Evolutionary conservation across 768 basidiomycete genomes (phyloP).

Genomic region (Pleurotus eryngii): DNA sequence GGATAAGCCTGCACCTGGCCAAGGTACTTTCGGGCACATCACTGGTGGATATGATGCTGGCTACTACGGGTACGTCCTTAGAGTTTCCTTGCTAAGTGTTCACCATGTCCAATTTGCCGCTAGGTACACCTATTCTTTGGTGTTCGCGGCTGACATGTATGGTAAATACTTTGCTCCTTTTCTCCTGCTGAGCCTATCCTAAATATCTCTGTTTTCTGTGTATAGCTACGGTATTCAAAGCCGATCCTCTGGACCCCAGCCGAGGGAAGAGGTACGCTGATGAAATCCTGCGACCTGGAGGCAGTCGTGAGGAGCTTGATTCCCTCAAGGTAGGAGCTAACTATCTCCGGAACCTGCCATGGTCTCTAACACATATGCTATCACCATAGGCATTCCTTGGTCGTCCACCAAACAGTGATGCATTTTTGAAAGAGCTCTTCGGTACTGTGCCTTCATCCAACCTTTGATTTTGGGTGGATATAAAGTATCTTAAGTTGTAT

Average conservation of each 20-base stretch:
- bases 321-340: slow-evolving; percentile 58
- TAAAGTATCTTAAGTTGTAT: too few relatives aligned
- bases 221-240: slow-evolving; percentile 72
- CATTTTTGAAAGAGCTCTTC: slow-evolving; percentile 68
- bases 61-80: slow-evolving; percentile 54
- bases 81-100: neutral
- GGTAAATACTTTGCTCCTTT: slow-evolving; percentile 21
- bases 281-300: slow-evolving; percentile 71
- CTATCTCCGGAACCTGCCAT: neutral
- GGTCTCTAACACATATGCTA: neutral
- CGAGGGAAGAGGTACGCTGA: slow-evolving; percentile 70
- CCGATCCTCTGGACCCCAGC: slow-evolving; percentile 67
- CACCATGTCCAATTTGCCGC: slow-evolving; percentile 3
- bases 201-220: neutral
- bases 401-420: slow-evolving; percentile 68
- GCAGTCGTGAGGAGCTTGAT: slow-evolving; percentile 76
- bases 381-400: slow-evolving; percentile 68
- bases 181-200: neutral
- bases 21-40: slow-evolving; percentile 75
- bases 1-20: slow-evolving; percentile 59
- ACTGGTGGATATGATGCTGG: slow-evolving; percentile 67
- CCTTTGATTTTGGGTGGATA: slow-evolving; percentile 16
- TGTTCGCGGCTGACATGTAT: slow-evolving; percentile 60
- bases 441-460: slow-evolving; percentile 38
- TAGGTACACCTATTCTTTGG: slow-evolving; percentile 69